Evolutionary conservation across 805 yeast species (phyloP).

Genomic region (Suhomyces sp.): DNA sequence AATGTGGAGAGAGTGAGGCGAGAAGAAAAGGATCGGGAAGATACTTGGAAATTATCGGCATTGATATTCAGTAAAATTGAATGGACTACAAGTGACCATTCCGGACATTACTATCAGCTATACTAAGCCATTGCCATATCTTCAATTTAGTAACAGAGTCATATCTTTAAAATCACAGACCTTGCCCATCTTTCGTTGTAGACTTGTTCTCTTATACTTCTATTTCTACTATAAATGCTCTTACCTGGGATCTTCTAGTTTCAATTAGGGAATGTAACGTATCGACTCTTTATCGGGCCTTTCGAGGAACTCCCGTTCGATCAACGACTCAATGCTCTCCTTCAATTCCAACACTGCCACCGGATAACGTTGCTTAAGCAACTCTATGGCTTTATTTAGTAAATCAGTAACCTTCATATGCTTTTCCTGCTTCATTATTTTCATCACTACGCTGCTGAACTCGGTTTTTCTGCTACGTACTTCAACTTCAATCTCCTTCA

Average conservation of each 20-base stretch:
- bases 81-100: too few species aligned
- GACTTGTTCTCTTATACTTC: too few species aligned
- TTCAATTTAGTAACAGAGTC: too few species aligned
- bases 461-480: conserved; percentile 27
- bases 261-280: conserved; percentile 14
- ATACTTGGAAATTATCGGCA: too few species aligned
- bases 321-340: conserved; percentile 31
- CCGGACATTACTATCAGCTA: too few species aligned
- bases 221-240: neutral
- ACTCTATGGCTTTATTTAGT: conserved; percentile 22
- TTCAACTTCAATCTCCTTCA: conserved; percentile 9
- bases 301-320: conserved; percentile 32
- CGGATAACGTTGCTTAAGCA: conserved; percentile 21
- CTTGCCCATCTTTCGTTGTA: too few species aligned
- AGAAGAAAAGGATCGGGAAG: too few species aligned
- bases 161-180: too few species aligned
- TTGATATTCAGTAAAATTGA: too few species aligned
- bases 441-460: conserved; percentile 24
- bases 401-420: conserved; percentile 24
- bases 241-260: neutral
- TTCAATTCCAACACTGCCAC: conserved; percentile 32
- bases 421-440: conserved; percentile 31
- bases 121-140: neutral
- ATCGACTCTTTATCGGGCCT: conserved; percentile 22
- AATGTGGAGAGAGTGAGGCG: too few species aligned